Conservation (phyloP, 176 grass and related monocot genomes). For the Guadua angustifolia region DNA sequence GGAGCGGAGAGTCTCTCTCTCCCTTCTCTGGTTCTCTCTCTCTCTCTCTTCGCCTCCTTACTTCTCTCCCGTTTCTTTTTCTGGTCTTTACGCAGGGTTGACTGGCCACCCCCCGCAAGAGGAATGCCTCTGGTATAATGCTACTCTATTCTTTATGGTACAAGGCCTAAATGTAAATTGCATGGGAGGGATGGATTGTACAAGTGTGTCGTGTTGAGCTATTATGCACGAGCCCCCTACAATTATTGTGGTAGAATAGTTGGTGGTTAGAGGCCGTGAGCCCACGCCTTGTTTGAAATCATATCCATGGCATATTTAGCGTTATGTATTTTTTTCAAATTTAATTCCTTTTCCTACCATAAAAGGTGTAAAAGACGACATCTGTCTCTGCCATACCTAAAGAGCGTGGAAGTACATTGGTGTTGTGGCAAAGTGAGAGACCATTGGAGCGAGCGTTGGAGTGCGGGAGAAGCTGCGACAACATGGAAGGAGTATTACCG, state of each 20-base stretch:
- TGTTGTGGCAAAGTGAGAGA: no score
- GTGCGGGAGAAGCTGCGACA: no score
- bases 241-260: slow-evolving; percentile 52
- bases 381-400: no score
- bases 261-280: no score
- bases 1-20: not conserved
- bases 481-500: no score
- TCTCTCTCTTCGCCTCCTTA: not conserved
- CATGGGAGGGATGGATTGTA: slow-evolving; percentile 17
- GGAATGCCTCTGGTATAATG: slow-evolving; percentile 51
- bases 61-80: not conserved
- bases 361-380: no score
- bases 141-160: slow-evolving; percentile 54
- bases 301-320: no score
- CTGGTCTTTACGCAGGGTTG: slow-evolving; percentile 56
- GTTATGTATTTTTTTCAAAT: no score
- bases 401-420: no score
- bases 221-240: slow-evolving; percentile 28
- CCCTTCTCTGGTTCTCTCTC: not conserved
- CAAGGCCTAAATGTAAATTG: slow-evolving; percentile 48
- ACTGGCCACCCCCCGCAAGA: slow-evolving; percentile 44
- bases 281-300: no score
- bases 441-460: no score
- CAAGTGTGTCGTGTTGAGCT: slow-evolving; percentile 34
- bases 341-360: no score